Conservation (phyloP, 108 stramenopile genomes). For the Nannochloropsis granulata region DNA sequence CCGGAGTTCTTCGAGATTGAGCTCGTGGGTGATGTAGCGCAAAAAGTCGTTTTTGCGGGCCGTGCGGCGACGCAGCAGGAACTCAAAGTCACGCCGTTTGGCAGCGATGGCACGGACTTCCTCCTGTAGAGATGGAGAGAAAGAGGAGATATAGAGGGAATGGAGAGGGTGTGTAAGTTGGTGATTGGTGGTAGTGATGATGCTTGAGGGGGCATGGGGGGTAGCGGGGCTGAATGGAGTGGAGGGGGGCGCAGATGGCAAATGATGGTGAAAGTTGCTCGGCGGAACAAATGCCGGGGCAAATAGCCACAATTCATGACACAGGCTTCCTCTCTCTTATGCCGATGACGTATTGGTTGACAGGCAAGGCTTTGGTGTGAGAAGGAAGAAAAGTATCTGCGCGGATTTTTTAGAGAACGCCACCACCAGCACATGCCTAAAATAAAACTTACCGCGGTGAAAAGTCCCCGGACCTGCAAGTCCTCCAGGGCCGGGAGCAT, state of each 20-base stretch:
- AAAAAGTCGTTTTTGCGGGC: conserved; percentile 12
- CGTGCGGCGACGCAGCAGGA: conserved; percentile 18
- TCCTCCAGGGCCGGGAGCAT: conserved; percentile 27
- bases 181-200: too few species aligned
- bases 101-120: conserved; percentile 22
- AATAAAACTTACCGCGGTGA: conserved; percentile 7
- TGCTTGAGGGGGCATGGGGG: too few species aligned
- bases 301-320: neutral
- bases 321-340: neutral
- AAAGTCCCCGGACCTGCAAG: conserved; percentile 1
- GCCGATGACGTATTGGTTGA: too few species aligned
- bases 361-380: too few species aligned
- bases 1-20: conserved; percentile 22
- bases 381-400: too few species aligned
- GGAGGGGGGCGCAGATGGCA: too few species aligned
- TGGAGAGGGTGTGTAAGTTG: neutral
- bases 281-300: neutral
- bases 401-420: too few species aligned
- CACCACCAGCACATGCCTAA: too few species aligned
- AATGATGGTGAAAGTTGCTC: too few species aligned
- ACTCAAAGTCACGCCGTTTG: conserved; percentile 21
- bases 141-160: neutral
- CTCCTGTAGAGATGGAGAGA: neutral
- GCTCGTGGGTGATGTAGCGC: conserved; percentile 26
- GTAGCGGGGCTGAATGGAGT: too few species aligned